Evolutionary conservation across 2,329 filamentous ascomycete genomes (phyloP).

Genomic region (Exophiala mesophila): DNA sequence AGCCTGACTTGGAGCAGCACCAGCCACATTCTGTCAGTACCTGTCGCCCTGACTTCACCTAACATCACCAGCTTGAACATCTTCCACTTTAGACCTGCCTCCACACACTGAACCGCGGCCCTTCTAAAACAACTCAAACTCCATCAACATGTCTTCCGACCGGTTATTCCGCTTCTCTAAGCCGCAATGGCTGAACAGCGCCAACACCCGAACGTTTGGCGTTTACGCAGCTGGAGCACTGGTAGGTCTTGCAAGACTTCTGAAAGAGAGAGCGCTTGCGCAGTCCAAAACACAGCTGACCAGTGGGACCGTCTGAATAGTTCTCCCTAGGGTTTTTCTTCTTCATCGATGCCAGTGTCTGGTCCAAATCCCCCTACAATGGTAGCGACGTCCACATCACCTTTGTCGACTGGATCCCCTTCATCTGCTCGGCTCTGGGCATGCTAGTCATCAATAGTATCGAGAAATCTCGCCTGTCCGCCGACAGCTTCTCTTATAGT

Average conservation of each 20-base stretch:
- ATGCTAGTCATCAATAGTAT: slow-evolving; percentile 71
- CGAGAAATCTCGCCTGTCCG: slow-evolving; percentile 61
- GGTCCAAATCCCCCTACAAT: slow-evolving; percentile 58
- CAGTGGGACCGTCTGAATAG: slow-evolving; percentile 34
- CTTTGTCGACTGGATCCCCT: slow-evolving; percentile 68
- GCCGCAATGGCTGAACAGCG: slow-evolving; percentile 63
- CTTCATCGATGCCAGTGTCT: slow-evolving; percentile 62
- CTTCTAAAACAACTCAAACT: neutral
- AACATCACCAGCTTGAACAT: too few relatives aligned
- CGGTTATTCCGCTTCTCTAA: slow-evolving; percentile 64
- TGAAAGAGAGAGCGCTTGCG: too few relatives aligned
- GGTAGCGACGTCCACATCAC: slow-evolving; percentile 60
- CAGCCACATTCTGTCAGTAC: too few relatives aligned
- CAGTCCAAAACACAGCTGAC: too few relatives aligned
- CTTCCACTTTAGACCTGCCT: too few relatives aligned
- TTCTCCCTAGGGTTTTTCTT: slow-evolving; percentile 67
- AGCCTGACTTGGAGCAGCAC: too few relatives aligned
- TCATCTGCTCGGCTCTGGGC: slow-evolving; percentile 63
- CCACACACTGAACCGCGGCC: too few relatives aligned
- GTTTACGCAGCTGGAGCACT: slow-evolving; percentile 63
- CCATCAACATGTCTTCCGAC: slow-evolving; percentile 30
- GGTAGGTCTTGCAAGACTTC: too few relatives aligned
- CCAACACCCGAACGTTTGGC: slow-evolving; percentile 58
- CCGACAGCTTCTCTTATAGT: slow-evolving; percentile 61
- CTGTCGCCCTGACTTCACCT: too few relatives aligned